Conservation (phyloP, 2,329 filamentous ascomycete species). For the Rosellinia necatrix region DNA sequence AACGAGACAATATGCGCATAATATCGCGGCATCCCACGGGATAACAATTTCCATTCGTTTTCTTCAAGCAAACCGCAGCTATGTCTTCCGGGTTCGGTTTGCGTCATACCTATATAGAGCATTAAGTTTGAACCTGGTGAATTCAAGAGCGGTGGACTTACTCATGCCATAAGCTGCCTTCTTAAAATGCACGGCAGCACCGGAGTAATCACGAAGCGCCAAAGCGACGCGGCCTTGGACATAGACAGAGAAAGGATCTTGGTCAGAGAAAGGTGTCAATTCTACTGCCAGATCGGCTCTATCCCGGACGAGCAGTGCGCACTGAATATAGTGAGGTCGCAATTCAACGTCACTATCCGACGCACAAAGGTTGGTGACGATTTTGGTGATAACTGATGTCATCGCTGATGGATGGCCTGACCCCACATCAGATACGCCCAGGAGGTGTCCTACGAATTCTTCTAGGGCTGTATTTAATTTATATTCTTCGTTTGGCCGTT, state of each 20-base stretch:
- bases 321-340: slow-evolving; percentile 64
- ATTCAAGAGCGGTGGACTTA: slow-evolving; percentile 51
- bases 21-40: slow-evolving; percentile 79
- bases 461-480: slow-evolving; percentile 63
- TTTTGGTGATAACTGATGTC: slow-evolving; percentile 64
- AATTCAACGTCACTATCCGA: slow-evolving; percentile 69
- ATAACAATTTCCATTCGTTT: slow-evolving; percentile 70
- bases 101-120: slow-evolving; percentile 47
- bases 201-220: slow-evolving; percentile 71
- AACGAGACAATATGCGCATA: slow-evolving; percentile 84
- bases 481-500: slow-evolving; percentile 51
- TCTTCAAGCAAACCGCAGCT: slow-evolving; percentile 73
- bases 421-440: slow-evolving; percentile 60
- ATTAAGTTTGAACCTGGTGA: background rate
- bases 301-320: slow-evolving; percentile 62
- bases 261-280: slow-evolving; percentile 59
- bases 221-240: slow-evolving; percentile 82
- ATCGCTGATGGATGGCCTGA: slow-evolving; percentile 44
- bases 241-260: slow-evolving; percentile 72
- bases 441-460: slow-evolving; percentile 64
- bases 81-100: slow-evolving; percentile 55
- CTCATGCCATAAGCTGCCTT: slow-evolving; percentile 83
- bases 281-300: slow-evolving; percentile 64
- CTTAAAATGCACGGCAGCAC: slow-evolving; percentile 76
- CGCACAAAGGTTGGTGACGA: slow-evolving; percentile 68